Evolutionary conservation across 2,329 filamentous ascomycete species (phyloP).

Genomic region (Paradendryphiella salina): DNA sequence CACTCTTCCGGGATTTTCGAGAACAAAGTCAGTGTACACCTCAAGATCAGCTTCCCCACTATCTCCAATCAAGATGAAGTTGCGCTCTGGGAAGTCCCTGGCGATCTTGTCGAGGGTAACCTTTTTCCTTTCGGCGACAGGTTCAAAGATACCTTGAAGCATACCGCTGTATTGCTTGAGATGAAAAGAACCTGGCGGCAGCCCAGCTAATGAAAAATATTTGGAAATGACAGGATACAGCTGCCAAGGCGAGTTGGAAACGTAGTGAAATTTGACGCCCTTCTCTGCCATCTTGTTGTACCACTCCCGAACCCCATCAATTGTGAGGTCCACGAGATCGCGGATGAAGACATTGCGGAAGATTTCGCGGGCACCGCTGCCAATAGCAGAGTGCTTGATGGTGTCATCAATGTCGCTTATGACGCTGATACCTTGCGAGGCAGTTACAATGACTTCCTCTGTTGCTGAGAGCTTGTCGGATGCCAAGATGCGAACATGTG

Average conservation of each 20-base stretch:
- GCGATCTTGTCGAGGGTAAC: constrained; percentile 83
- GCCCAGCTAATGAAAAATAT: constrained; percentile 77
- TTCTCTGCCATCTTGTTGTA: constrained; percentile 75
- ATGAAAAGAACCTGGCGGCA: constrained; percentile 89
- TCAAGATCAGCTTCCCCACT: constrained; percentile 96
- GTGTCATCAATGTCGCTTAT: constrained; percentile 99
- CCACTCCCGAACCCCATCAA: constrained; percentile 89
- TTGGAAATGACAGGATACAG: constrained; percentile 85
- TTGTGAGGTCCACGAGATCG: constrained; percentile 76
- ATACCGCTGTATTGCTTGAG: constrained; percentile 96
- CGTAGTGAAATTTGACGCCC: constrained; percentile 91
- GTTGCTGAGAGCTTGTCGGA: constrained; percentile 82
- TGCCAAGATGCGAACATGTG: constrained; percentile 82
- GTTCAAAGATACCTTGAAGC: constrained; percentile 97
- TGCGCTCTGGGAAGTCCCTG: constrained; percentile 83
- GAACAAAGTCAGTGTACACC: constrained; percentile 90
- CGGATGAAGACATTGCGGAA: constrained; percentile 95
- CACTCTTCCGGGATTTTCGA: constrained; percentile 80
- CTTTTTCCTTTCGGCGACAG: constrained; percentile 92
- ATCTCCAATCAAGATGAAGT: constrained; percentile 90
- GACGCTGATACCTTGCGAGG: constrained; percentile 79
- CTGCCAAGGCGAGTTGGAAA: constrained; percentile 99
- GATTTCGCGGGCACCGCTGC: constrained; percentile 84
- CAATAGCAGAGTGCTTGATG: constrained; percentile 92
- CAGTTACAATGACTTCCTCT: constrained; percentile 75